Base-by-base conservation (phyloP, 106 monocot species). In the Dioscorea zingiberensis region DNA sequence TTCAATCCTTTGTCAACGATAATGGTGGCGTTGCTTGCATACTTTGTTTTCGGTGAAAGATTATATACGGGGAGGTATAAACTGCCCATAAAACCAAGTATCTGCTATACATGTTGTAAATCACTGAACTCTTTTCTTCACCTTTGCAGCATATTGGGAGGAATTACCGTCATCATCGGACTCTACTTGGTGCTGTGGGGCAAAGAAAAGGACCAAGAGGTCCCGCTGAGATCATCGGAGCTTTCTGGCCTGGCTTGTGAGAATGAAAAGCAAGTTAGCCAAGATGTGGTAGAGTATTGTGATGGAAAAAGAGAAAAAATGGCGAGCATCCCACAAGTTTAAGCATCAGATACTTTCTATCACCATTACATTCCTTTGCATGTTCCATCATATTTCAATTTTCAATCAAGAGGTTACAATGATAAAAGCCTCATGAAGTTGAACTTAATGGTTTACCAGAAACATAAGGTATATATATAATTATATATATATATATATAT, bases 131-230 rank as follows among this genome's bases (percentile, higher is more conserved):
- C 12, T 71, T 22, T 38, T 58, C 2, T 55, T 59, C 22, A 3
- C 15, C 29, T n/a, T 59, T 81, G 47, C 38, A 94, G 94, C 75
- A 73, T 94, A 77, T 73, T 90, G 16, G 94, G 94, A 74, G 94
- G 83, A 24, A 19, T 70, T 51, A 47, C 82, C 59, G 94, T 94
- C 29, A 84, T 84, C 19, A 51, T 77, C 28, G 89, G 89, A 18
- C 79, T 90, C 14, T 94, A 94, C 49, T 26, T 84, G 57, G 58
- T 94, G 47, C 69, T 90, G 14, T 94, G 89, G 94, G 89, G 94
- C 16, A 94, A 94, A 73, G 89, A 86, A 27, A 77, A 55, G 59
- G 89, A 89, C 23, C 74, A 69, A 61, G 38, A 38, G 38, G 16
- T 62, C 13, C 27, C 56, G 38, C 26, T 19, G 12, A 60, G 55